Base-by-base conservation (phyloP, 1,139 yeast genomes). In the Suhomyces coccinellae region DNA sequence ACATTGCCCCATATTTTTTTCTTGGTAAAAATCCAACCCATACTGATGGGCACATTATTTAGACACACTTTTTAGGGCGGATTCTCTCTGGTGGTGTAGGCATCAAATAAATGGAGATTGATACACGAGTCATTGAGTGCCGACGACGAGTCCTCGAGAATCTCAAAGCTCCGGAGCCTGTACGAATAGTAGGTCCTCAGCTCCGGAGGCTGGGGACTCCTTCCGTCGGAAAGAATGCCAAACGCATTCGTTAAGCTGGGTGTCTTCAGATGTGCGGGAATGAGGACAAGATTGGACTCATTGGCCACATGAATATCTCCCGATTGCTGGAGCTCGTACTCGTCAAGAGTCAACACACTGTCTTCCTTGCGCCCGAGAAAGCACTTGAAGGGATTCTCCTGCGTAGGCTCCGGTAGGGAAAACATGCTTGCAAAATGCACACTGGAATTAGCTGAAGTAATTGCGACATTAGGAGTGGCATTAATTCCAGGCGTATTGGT, bases 41-140 rank as follows among this genome's bases (percentile, higher is more conserved):
- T n/a, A n/a, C n/a, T n/a, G n/a, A n/a, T n/a, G n/a, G n/a, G n/a
- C n/a, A 17, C 20, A 6, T 17, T 17, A 17, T 17, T 4, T 17
- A 4, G 20, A 4, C 6, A 17, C 6, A 4, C 20, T 17, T 17
- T 24, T 57, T 57, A 77, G 41, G 75, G 69, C 1, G 90, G 91
- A 54, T 87, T 87, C 56, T 82, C 84, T 51, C 74, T 78, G 37
- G 88, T 88, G 12, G 81, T 71, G 41, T 83, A 80, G 1, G 93
- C 84, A 54, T 86, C 93, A 61, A 91, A 89, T 47, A 85, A 67
- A 50, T 86, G 84, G 44, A 90, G 66, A 56, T 85, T 86, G 20
- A 87, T 64, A 26, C 90, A 82, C 1, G 84, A 82, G 54, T 85
- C 90, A 59, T 87, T 87, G 33, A 81, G 65, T 1, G 71, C 66